Percentiles rank a stretch among this genome's conserved stretches.
phyloP scores from a whole-genome alignment of 208 protist species.

The Eutreptiella sp. region DNA sequence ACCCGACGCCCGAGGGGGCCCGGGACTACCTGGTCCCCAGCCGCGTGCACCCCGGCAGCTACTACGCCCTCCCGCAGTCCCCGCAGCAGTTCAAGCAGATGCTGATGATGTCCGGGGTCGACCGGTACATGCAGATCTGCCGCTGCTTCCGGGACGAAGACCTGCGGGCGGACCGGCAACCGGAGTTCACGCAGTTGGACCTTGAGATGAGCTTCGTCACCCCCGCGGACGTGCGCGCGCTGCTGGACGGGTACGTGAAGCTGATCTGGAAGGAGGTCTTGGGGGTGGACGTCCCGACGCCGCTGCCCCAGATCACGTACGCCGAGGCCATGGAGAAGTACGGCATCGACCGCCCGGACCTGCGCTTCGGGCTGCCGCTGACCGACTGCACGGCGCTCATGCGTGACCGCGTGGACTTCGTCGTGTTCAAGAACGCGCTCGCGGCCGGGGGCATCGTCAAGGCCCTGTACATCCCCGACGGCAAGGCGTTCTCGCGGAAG shows the following conservation, averaged over 20 bases:
- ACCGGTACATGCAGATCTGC: slow-evolving; percentile 67
- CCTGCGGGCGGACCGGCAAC: slow-evolving; percentile 57
- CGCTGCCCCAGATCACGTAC: slow-evolving; percentile 42
- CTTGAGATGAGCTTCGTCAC: slow-evolving; percentile 51
- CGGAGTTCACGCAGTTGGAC: slow-evolving; percentile 72
- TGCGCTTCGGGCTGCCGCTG: slow-evolving; percentile 31
- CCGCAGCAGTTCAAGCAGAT: slow-evolving; percentile 72
- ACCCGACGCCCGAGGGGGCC: slow-evolving; percentile 61
- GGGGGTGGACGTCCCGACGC: slow-evolving; percentile 23
- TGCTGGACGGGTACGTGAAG: slow-evolving; percentile 42
- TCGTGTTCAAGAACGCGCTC: not conserved
- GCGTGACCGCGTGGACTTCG: slow-evolving; percentile 3
- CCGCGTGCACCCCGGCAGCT: slow-evolving; percentile 32
- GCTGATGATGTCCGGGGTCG: slow-evolving; percentile 55
- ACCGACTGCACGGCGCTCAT: not conserved
- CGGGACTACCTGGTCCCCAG: slow-evolving; percentile 65
- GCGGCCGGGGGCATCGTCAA: slow-evolving; percentile 9
- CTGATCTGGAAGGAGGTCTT: slow-evolving; percentile 40
- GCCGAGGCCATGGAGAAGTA: slow-evolving; percentile 43
- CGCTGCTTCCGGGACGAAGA: slow-evolving; percentile 68
- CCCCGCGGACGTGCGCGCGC: slow-evolving; percentile 26
- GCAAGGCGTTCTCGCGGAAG: no score
- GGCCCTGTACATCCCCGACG: slow-evolving; percentile 1
- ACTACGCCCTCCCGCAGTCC: slow-evolving; percentile 55
- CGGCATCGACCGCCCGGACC: slow-evolving; percentile 57